These are phyloP conservation scores for Oemleria cerasiformis DNA, from an alignment of 306 rosid genomes.

Conservation along the genomic window DNA sequence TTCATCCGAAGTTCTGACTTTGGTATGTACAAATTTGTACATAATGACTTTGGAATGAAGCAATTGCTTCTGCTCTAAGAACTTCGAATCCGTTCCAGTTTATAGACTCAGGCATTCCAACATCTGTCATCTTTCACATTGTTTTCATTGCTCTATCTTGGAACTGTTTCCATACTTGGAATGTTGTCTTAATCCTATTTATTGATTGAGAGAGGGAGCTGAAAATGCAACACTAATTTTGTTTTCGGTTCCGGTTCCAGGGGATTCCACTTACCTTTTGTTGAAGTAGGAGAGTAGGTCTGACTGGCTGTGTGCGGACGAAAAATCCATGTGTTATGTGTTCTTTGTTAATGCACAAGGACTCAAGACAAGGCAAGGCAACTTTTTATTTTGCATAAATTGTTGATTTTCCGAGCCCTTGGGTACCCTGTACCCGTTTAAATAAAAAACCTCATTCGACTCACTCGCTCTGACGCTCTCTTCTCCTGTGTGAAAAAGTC, in stretches of 20 bases:
- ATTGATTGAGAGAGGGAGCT: background rate
- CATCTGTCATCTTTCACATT: background rate
- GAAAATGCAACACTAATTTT: background rate
- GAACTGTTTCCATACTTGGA: background rate
- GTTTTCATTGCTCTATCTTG: background rate
- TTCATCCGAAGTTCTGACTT: background rate
- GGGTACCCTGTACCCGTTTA: no score
- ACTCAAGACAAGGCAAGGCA: background rate
- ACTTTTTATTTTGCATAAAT: no score
- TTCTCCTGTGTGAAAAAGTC: no score
- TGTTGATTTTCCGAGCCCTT: no score
- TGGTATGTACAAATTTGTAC: background rate
- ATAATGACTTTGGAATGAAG: background rate
- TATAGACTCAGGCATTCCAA: background rate
- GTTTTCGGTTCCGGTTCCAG: constrained; percentile 9
- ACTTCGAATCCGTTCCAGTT: background rate
- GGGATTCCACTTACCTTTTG: constrained; percentile 23
- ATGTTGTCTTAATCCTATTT: background rate
- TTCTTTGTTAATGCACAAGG: background rate
- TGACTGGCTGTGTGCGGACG: constrained; percentile 6
- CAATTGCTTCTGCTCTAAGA: background rate
- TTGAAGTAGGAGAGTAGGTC: constrained; percentile 24
- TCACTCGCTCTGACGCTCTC: no score
- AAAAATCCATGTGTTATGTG: background rate
- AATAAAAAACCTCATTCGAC: no score